Percentiles rank a stretch among this genome's conserved stretches.
These are phyloP conservation scores for Starmera caribaea DNA, from an alignment of 805 yeast species.

Conservation along the genomic window DNA sequence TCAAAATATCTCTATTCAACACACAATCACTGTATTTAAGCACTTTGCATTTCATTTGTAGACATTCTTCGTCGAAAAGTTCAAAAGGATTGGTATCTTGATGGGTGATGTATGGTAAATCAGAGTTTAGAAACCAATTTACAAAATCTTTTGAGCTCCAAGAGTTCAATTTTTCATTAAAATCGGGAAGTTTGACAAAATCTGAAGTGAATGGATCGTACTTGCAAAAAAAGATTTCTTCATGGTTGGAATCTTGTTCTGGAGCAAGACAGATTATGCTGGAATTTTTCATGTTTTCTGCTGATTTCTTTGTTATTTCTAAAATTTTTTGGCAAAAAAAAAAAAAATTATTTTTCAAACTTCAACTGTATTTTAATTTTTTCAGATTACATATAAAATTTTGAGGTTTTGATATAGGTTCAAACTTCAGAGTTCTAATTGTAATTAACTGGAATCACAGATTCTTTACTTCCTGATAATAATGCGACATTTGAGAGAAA, in stretches of 20 bases:
- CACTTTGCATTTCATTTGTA: conserved; percentile 2
- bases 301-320: neutral
- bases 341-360: no score
- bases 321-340: no score
- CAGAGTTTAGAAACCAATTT: conserved; percentile 7
- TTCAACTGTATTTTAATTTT: no score
- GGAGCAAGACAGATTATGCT: neutral
- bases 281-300: neutral
- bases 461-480: no score
- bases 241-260: neutral
- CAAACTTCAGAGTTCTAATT: no score
- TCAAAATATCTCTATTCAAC: conserved; percentile 13
- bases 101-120: conserved; percentile 14
- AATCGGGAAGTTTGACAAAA: neutral
- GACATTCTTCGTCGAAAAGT: conserved; percentile 7
- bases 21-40: conserved; percentile 9
- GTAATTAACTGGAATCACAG: no score
- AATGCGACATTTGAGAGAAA: no score
- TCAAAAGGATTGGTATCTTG: conserved; percentile 14
- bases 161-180: neutral
- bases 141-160: neutral
- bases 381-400: no score
- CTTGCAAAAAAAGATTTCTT: neutral
- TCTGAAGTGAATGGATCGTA: neutral
- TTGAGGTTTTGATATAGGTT: no score